Percentiles rank a stretch among this genome's conserved stretches.
These are phyloP conservation scores for Penicillium sp. DNA, from an alignment of 2,329 filamentous ascomycete genomes.

Conservation along the genomic window DNA sequence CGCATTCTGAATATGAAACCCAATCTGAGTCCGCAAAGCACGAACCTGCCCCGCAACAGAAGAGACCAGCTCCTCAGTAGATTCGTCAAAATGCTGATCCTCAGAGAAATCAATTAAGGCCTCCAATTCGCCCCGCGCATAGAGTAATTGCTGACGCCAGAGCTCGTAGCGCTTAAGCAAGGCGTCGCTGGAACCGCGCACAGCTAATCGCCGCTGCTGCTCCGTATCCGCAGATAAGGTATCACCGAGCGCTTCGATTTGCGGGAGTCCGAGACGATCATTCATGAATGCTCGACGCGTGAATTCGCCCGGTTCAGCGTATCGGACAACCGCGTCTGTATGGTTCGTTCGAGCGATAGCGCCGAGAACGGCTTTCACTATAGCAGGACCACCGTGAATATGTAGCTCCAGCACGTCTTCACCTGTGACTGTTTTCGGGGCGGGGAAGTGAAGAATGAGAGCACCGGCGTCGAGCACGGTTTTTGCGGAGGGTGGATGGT, in stretches of 20 bases:
- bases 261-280: conserved; percentile 79
- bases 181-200: conserved; percentile 73
- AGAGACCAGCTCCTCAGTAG: conserved; percentile 70
- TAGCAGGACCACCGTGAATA: conserved; percentile 88
- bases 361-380: conserved; percentile 80
- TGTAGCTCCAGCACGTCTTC: conserved; percentile 93
- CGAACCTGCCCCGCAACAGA: conserved; percentile 71
- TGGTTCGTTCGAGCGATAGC: conserved; percentile 64
- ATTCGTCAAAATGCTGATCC: conserved; percentile 95
- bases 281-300: conserved; percentile 91
- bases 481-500: conserved; percentile 37
- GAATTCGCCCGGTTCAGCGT: conserved; percentile 94
- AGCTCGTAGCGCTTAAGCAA: conserved; percentile 77
- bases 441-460: conserved; percentile 80
- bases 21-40: conserved; percentile 65
- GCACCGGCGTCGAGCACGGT: conserved; percentile 74
- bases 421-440: conserved; percentile 82
- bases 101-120: conserved; percentile 97
- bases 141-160: conserved; percentile 78
- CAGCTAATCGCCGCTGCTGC: conserved; percentile 85
- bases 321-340: conserved; percentile 62
- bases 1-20: conserved; percentile 73
- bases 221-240: conserved; percentile 75
- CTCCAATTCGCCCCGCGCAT: conserved; percentile 87
- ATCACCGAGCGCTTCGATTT: conserved; percentile 71